These are phyloP conservation scores for Irpex lacteus DNA, from an alignment of 1,284 basidiomycete genomes.

Conservation along the genomic window DNA sequence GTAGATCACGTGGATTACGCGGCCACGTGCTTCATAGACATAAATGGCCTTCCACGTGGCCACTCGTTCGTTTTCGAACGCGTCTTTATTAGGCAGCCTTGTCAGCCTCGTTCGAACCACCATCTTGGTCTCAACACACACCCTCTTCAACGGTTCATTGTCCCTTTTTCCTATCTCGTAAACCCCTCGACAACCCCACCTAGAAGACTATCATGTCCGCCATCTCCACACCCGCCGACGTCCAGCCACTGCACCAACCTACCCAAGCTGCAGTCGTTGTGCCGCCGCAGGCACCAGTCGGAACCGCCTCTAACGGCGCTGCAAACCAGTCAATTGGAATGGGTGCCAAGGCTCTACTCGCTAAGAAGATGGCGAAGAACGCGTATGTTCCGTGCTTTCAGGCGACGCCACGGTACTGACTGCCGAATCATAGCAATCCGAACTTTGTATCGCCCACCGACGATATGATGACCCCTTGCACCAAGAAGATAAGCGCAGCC, in stretches of 20 bases:
- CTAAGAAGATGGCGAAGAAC: conserved; percentile 84
- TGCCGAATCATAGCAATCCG: conserved; percentile 59
- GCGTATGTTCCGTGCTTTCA: conserved; percentile 49
- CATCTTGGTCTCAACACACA: not conserved
- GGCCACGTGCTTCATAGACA: not conserved
- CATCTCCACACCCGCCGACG: conserved; percentile 56
- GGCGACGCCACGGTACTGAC: not conserved
- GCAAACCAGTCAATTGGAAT: conserved; percentile 63
- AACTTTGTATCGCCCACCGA: conserved; percentile 89
- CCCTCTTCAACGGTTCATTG: not conserved
- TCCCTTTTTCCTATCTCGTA: not conserved
- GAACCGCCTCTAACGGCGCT: conserved; percentile 52
- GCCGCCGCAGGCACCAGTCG: conserved; percentile 76
- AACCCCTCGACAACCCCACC: not conserved
- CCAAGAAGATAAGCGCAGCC: conserved; percentile 83
- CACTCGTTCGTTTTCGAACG: conserved; percentile 12
- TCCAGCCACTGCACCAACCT: conserved; percentile 85
- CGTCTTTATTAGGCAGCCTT: not conserved
- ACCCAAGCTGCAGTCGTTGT: conserved; percentile 75
- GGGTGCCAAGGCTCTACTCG: conserved; percentile 84
- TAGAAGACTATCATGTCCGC: conserved; percentile 48
- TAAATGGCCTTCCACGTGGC: not conserved
- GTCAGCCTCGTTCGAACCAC: not conserved
- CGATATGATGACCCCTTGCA: conserved; percentile 87
- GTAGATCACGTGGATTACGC: not conserved